Conservation (phyloP, 306 rosid species). For the Canavalia gladiata region DNA sequence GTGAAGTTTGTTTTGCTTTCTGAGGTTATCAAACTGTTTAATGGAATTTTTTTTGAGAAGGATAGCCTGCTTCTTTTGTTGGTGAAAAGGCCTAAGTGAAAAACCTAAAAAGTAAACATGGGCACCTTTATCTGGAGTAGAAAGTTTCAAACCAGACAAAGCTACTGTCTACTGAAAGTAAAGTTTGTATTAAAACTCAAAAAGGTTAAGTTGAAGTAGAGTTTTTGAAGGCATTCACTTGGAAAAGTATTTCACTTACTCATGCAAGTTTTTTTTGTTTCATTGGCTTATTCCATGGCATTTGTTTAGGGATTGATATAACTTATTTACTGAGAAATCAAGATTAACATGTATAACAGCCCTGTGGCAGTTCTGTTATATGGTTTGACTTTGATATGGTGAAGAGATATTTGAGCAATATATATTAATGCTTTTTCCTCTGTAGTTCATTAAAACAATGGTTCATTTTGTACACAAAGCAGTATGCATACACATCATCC, state of each 20-base stretch:
- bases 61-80: not conserved
- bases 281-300: not conserved
- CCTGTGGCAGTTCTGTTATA: slow-evolving; percentile 4
- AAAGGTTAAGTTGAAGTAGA: not conserved
- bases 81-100: not conserved
- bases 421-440: slow-evolving; percentile 1
- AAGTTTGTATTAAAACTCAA: not conserved
- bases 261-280: not conserved
- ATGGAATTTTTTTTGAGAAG: not conserved
- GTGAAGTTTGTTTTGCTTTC: not conserved
- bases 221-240: not conserved
- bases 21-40: not conserved
- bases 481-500: not conserved
- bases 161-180: not conserved
- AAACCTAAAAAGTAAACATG: not conserved
- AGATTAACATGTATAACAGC: not conserved
- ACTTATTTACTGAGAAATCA: not conserved
- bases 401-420: slow-evolving; percentile 20
- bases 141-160: not conserved
- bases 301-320: not conserved
- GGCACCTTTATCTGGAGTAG: not conserved
- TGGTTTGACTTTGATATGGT: not conserved
- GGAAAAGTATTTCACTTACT: not conserved
- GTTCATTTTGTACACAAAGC: not conserved
- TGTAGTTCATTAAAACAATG: not conserved